Base-by-base conservation (phyloP, 2,329 filamentous ascomycete genomes). In the Trichoderma sp. region DNA sequence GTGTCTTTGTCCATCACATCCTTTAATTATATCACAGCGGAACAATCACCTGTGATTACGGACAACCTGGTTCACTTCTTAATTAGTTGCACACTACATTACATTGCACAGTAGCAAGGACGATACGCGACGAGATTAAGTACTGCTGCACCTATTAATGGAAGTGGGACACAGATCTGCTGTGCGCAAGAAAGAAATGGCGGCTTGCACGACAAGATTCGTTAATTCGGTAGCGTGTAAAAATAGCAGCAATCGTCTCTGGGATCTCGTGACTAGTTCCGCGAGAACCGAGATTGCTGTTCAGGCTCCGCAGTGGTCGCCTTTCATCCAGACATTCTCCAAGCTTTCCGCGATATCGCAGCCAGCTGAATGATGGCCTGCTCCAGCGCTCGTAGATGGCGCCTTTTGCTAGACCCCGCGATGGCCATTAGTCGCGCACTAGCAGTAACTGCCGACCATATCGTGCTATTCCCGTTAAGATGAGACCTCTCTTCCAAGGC, bases 321-420 rank as follows among this genome's bases (percentile, higher is more conserved):
- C 14, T 21, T 13, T 24, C 5, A n/a, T 56, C 33, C 13, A 66
- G 11, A 57, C n/a, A 14, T 47, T 47, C 35, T 37, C 37, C 21
- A 40, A 64, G 61, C 53, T 55, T 57, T 33, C 29, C 63, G 63
- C 49, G 63, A 66, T 11, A 66, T 66, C 52, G 37, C 63, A 56
- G 29, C 21, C 21, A 66, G 52, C 37, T 43, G 49, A 43, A 56
- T 43, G 35, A 57, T 37, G n/a, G 55, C 40, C 55, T 24, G 33
- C 63, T 58, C 53, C 53, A 49, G 52, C 40, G 40, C 19, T 58
- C 63, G 35, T 52, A 35, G 37, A 59, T 66, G 63, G 55, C 53
- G 63, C 52, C 53, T 35, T 55, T 52, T 40, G n/a, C 11, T 8
- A 24, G 55, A 58, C 63, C 63, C 63, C 63, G 63, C 63, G 63